Evolutionary conservation across 345 rosid genomes (phyloP), one percentile per base, ranked within the genome.

Genomic region (Hibiscus mutabilis): DNA sequence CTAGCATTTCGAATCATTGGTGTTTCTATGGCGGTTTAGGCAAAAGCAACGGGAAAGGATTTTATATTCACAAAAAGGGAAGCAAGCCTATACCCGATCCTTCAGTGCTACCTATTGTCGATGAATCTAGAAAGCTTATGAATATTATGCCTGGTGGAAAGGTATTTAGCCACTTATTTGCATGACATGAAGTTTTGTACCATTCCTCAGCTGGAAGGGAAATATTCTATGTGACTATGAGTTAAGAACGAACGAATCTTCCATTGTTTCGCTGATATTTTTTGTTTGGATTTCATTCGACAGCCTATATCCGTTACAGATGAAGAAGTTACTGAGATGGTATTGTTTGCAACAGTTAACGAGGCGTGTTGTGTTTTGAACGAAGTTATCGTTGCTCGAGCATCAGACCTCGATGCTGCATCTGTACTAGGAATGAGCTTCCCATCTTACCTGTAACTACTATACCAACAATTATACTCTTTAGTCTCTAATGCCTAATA

Each of bases 371-470:
- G 96, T 68, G 87, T 90, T 73, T 79, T 92, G 64, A 96, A 88
- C 14, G 97, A 92, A 80, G 92, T 85, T 59, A 70, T 95, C 27
- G 90, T 95, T 33, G 78, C 91, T 80, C 86, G 90, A 76, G 95
- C 97, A 9, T 84, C 97, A 22, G 99, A 95, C 81, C 89, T 92
- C 44, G 99, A 95, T 80, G 84, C 86, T 68, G 91, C 97, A 19
- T 89, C 99, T 76, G 92, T 95, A 27, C 92, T 92, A 22, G 99
- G 97, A 80, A 92, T 95, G 97, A 90, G 97, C 75, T 95, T 95
- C 81, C 99, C 99, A 68, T 86, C 93, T 79, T 92, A 88, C 77
- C 91, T 87, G 99, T 95, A 72, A 82, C 87, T 59, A 29, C 44
- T 18, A 18, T 22, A 10, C 7, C 15, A 16, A 3, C 61, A 25